These are phyloP conservation scores for Margaritispora aquatica DNA, from an alignment of 495 filamentous ascomycete species.

Conservation along the genomic window DNA sequence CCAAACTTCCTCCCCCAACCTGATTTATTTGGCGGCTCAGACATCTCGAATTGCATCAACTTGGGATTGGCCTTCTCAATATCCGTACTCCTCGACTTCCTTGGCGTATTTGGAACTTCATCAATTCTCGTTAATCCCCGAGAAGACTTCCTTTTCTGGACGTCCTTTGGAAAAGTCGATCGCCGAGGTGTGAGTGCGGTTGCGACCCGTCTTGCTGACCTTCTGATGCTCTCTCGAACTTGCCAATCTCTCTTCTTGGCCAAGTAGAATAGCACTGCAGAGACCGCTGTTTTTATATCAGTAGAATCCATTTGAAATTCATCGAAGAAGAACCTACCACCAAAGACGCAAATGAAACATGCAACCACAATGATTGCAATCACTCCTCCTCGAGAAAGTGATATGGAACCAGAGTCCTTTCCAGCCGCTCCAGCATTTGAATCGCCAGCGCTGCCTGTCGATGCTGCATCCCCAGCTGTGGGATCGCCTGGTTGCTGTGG, in stretches of 20 bases:
- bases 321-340: conserved; percentile 36
- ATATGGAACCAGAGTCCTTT: conserved; percentile 37
- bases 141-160: conserved; percentile 29
- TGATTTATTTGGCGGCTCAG: conserved; percentile 18
- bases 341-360: conserved; percentile 46
- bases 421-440: conserved; percentile 50
- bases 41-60: conserved; percentile 21
- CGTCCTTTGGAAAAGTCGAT: conserved; percentile 46
- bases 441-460: conserved; percentile 25
- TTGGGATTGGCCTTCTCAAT: conserved; percentile 42
- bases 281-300: conserved; percentile 34
- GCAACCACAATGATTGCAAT: conserved; percentile 58
- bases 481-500: conserved; percentile 22
- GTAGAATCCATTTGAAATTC: background rate
- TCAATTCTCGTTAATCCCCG: conserved; percentile 34
- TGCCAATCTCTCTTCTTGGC: conserved; percentile 55
- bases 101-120: conserved; percentile 45
- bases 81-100: conserved; percentile 35
- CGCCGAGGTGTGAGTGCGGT: conserved; percentile 47
- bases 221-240: conserved; percentile 43
- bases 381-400: conserved; percentile 51
- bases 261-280: conserved; percentile 43
- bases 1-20: conserved; percentile 17
- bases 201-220: conserved; percentile 45
- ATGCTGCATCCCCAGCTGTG: conserved; percentile 19